These are phyloP conservation scores for Fusarium keratoplasticum DNA, from an alignment of 2,329 filamentous ascomycete species.

Conservation along the genomic window DNA sequence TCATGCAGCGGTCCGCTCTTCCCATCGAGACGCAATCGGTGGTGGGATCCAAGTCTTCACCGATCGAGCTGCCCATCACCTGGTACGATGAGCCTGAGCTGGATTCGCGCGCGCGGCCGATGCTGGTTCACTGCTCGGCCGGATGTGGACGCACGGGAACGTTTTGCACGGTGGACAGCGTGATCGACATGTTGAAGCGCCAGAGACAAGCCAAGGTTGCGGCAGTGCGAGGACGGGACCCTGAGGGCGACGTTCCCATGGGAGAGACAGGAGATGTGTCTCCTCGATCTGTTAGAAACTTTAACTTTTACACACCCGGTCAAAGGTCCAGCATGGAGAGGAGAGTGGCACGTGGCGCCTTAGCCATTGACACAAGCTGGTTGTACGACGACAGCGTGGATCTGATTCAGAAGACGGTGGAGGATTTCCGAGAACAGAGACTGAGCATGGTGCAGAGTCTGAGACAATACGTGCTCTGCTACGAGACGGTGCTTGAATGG, in stretches of 20 bases:
- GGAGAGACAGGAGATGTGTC: conserved; percentile 46
- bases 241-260: conserved; percentile 63
- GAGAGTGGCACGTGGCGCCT: conserved; percentile 10
- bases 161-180: conserved; percentile 95
- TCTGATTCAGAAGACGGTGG: conserved; percentile 86
- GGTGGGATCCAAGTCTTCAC: conserved; percentile 44
- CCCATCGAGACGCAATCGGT: conserved; percentile 59
- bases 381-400: conserved; percentile 78
- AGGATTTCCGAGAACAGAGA: conserved; percentile 88
- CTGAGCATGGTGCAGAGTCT: conserved; percentile 97
- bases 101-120: conserved; percentile 68
- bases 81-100: conserved; percentile 72
- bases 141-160: conserved; percentile 96
- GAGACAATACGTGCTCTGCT: conserved; percentile 93
- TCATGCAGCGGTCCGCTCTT: conserved; percentile 71
- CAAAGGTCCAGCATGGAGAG: conserved; percentile 31
- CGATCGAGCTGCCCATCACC: conserved; percentile 49
- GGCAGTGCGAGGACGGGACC: conserved; percentile 31
- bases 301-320: conserved; percentile 35
- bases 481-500: conserved; percentile 95
- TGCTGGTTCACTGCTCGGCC: conserved; percentile 95
- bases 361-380: conserved; percentile 68
- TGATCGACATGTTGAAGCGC: conserved; percentile 96
- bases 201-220: conserved; percentile 64
- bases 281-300: conserved; percentile 41